phyloP scores from a whole-genome alignment of 2,329 filamentous ascomycete genomes.

The Beauveria sp. region DNA sequence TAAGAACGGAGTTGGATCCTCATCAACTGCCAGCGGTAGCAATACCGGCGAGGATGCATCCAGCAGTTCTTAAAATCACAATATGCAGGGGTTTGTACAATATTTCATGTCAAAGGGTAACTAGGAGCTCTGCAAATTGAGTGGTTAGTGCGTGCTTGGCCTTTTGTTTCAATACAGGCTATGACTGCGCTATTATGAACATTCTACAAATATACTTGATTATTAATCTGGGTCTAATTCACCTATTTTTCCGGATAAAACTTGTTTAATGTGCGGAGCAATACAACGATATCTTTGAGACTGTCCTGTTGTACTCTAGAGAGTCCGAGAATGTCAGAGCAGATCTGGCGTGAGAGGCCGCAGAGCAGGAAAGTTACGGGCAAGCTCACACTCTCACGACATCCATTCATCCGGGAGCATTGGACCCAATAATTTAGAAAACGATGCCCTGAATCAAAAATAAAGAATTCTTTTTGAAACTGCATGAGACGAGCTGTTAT shows the following conservation, averaged over 20 bases:
- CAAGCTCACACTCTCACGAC: too few relatives aligned
- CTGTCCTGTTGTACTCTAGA: too few relatives aligned
- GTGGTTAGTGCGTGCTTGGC: background rate
- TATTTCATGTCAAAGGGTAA: background rate
- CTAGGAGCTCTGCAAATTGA: background rate
- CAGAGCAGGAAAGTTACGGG: too few relatives aligned
- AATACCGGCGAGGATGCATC: constrained; percentile 19
- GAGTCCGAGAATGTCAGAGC: too few relatives aligned
- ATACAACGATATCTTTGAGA: background rate
- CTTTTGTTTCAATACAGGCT: constrained; percentile 3
- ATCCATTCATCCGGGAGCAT: too few relatives aligned
- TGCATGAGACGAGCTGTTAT: background rate
- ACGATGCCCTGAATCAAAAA: too few relatives aligned
- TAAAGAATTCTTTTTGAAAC: background rate
- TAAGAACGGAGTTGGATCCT: constrained; percentile 29
- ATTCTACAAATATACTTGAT: background rate
- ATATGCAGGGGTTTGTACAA: constrained; percentile 4
- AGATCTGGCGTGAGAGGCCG: background rate
- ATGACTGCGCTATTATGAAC: background rate
- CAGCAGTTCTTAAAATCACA: constrained; percentile 9
- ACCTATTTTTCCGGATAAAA: background rate
- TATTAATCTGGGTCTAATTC: background rate
- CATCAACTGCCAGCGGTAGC: constrained; percentile 16
- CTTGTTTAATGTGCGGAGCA: background rate
- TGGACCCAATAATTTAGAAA: too few relatives aligned